Evolutionary conservation across 345 rosid species (phyloP), one percentile per base, ranked within the genome.

Genomic region (Psidium guajava): DNA sequence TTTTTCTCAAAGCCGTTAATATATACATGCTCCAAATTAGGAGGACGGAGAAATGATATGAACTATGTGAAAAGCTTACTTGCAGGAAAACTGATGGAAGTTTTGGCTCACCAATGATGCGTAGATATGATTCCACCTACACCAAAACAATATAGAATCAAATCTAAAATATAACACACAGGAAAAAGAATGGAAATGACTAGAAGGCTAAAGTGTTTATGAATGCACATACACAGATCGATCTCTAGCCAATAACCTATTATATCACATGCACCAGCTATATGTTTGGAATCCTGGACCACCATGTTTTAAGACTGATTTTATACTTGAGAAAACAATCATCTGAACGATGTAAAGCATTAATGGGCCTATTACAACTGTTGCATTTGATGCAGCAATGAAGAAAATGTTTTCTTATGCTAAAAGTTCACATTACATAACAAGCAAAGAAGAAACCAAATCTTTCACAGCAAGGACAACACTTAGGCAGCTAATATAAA

Each of bases 91-190:
- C 89, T 59, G 99, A 96, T 85, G 99, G 99, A 89, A 97, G 96
- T 93, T 96, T 96, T 86, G 99, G 99, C 89, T 96, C 99, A 58
- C 95, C 92, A 84, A 96, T 92, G 87, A 97, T 92, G 83, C 84
- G 91, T 95, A 97, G 90, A 89, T 97, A 97, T 40, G 99, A 97
- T 89, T 97, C 99, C 87, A 97, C 99, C 99, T 96, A 92, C 88
- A 89, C 47, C 32, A 28, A 58, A 20, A 59, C 61, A 85, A n/a
- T 27, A 50, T 69, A 82, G 52, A 69, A 69, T 88, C 81, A 81
- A 81, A 51, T 49, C 86, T 24, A 89, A 84, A 84, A 40, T 44
- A 86, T 82, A 88, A 8, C 81, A 64, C 51, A 32, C 18, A 28
- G 42, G 44, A 51, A 59, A 82, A 21, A 77, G 82, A 36, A n/a